These are phyloP conservation scores for Nidularia sp. DNA, from an alignment of 768 basidiomycete species.

Conservation along the genomic window DNA sequence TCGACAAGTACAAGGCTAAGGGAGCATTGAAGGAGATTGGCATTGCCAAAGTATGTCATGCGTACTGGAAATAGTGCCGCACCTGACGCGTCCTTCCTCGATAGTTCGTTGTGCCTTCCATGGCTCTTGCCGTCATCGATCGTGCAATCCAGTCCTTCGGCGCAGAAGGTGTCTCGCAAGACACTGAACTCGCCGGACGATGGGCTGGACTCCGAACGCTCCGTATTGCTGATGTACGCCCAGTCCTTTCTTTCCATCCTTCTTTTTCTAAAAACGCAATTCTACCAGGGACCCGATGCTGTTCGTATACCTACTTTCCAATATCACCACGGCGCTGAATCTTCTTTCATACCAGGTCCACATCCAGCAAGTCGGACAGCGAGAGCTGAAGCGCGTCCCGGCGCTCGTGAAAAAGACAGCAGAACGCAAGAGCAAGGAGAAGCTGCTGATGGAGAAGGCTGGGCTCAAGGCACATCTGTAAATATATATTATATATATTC, in stretches of 20 bases:
- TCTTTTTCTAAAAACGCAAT: constrained; percentile 3
- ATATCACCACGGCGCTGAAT: too few species aligned
- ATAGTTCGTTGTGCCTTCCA: constrained; percentile 92
- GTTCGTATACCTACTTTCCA: constrained; percentile 28
- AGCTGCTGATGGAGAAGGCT: constrained; percentile 52
- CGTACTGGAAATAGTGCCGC: too few species aligned
- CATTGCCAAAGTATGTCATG: constrained; percentile 76
- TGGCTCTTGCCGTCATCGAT: constrained; percentile 87
- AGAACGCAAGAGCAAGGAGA: constrained; percentile 59
- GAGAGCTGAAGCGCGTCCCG: constrained; percentile 79
- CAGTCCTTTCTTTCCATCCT: constrained; percentile 1
- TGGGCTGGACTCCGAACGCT: constrained; percentile 86
- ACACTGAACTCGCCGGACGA: constrained; percentile 72
- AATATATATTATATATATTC: constrained; percentile 6
- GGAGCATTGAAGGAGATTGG: constrained; percentile 97
- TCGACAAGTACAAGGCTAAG: constrained; percentile 88
- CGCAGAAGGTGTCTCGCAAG: constrained; percentile 94
- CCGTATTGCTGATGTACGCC: constrained; percentile 77
- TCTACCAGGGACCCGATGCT: constrained; percentile 72
- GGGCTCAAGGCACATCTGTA: constrained; percentile 58
- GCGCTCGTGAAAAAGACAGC: constrained; percentile 49
- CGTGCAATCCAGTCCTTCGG: constrained; percentile 95
- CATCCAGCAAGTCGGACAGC: constrained; percentile 90
- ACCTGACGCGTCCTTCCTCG: too few species aligned
- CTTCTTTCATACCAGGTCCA: constrained; percentile 57